phyloP scores from a whole-genome alignment of 768 basidiomycete genomes.

The Calocera cornea region DNA sequence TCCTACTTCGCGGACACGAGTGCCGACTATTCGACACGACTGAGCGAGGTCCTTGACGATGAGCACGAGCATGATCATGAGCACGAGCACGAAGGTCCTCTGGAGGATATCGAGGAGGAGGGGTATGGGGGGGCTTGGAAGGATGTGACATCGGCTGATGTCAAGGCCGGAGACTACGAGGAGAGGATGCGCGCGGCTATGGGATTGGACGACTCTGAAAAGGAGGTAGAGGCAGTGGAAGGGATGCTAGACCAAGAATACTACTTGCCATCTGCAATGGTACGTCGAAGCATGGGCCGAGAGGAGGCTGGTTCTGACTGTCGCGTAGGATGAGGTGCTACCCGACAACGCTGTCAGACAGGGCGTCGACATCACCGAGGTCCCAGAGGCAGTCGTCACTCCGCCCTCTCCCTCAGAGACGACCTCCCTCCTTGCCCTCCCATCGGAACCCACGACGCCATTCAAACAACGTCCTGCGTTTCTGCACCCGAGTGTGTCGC shows the following conservation, averaged over 20 bases:
- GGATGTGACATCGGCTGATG: conserved; percentile 17
- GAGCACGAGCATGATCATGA: conserved; percentile 24
- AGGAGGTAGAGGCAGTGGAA: conserved; percentile 8
- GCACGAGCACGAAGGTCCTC: conserved; percentile 29
- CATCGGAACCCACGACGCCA: conserved; percentile 7
- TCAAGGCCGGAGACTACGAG: conserved; percentile 21
- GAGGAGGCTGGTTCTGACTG: background rate
- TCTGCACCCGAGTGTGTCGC: conserved; percentile 30
- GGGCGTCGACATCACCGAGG: conserved; percentile 6
- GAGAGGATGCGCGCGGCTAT: background rate
- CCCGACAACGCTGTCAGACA: conserved; percentile 1
- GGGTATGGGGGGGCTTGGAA: conserved; percentile 33
- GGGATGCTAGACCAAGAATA: background rate
- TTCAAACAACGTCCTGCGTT: conserved; percentile 8
- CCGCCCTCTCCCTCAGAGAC: conserved; percentile 9
- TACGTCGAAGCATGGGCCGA: background rate
- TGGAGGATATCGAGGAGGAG: conserved; percentile 29
- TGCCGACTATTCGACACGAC: conserved; percentile 43
- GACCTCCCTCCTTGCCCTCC: background rate
- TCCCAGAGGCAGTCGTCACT: conserved; percentile 15
- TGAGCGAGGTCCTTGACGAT: conserved; percentile 58
- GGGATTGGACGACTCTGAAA: background rate
- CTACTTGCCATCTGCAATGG: background rate
- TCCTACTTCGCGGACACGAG: conserved; percentile 1
- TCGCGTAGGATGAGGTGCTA: conserved; percentile 2